phyloP scores from a whole-genome alignment of 2,329 filamentous ascomycete genomes.

The Fusarium decemcellulare region DNA sequence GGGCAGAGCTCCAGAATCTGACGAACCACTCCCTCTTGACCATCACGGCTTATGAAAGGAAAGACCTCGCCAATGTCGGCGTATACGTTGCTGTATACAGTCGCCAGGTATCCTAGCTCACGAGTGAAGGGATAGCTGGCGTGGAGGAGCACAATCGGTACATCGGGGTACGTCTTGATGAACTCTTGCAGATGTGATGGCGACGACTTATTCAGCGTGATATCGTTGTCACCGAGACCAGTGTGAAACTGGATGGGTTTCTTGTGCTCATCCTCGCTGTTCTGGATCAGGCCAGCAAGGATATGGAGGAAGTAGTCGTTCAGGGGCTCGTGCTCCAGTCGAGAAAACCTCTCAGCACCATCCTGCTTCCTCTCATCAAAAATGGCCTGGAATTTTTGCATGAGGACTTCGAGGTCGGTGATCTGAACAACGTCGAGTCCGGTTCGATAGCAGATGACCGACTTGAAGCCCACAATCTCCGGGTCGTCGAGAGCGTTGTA shows the following conservation, averaged over 20 bases:
- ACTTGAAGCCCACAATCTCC: constrained; percentile 85
- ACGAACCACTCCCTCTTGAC: constrained; percentile 78
- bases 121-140: constrained; percentile 86
- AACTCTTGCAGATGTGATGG: constrained; percentile 82
- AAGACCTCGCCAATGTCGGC: constrained; percentile 89
- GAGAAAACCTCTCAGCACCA: constrained; percentile 56
- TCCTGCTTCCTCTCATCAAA: constrained; percentile 41
- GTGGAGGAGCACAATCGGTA: constrained; percentile 85
- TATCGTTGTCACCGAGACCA: constrained; percentile 85
- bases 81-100: constrained; percentile 84
- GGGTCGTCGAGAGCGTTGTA: constrained; percentile 71
- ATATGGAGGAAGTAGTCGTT: constrained; percentile 79
- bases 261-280: constrained; percentile 58
- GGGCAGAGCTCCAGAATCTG: constrained; percentile 84
- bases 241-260: constrained; percentile 91
- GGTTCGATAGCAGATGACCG: constrained; percentile 84
- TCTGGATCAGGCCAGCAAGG: constrained; percentile 71
- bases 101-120: constrained; percentile 84
- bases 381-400: constrained; percentile 57
- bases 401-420: constrained; percentile 59
- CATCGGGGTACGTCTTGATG: constrained; percentile 76
- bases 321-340: constrained; percentile 74
- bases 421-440: constrained; percentile 72
- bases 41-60: constrained; percentile 81
- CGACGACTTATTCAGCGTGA: constrained; percentile 77